Evolutionary conservation across 495 filamentous ascomycete species (phyloP), one percentile per base, ranked within the genome.

Genomic region (Aspergillus steynii): DNA sequence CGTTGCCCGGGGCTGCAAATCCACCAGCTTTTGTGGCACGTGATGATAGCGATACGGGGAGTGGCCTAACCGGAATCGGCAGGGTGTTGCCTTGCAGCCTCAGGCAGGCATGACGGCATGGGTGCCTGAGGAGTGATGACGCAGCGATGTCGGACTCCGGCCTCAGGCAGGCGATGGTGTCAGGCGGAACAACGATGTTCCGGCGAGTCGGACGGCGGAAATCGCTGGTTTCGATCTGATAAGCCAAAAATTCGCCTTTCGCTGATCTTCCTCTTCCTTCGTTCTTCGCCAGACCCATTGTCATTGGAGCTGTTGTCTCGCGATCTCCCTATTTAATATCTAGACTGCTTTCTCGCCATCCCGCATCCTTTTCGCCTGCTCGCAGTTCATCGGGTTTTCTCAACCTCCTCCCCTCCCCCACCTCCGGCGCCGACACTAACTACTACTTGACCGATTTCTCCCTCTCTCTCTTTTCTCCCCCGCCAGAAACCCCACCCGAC

Each of bases 201-300:
- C 32, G 25, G 28, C 47, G n/a, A 9, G 56, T 12, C 37, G 12
- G 29, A 52, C 63, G 49, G 28, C 15, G 52, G 49, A 47, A 42
- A 57, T 37, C 45, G 46, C n/a, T 54, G 29, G 25, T 9, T 60
- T 64, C 60, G 65, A 67, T 67, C 65, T 42, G 37, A 42, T 42
- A 42, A 42, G 37, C 37, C 37, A 42, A 42, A 42, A 10, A 8
- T 42, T 42, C 9, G 37, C 12, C 37, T 42, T 20, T 42, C 37
- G 37, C 37, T 42, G 37, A 42, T 42, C 37, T 42, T 42, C 37
- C 9, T 8, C 37, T 42, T 42, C 37, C 37, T 42, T 42, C 37
- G 37, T 42, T 42, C 37, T 42, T 12, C 37, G 37, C 37, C 37
- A 14, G 9, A 42, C 37, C 9, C 37, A 42, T 42, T 42, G 37